Evolutionary conservation across 2,329 filamentous ascomycete species (phyloP), one percentile per base, ranked within the genome.

Genomic region (Talaromyces piceae): DNA sequence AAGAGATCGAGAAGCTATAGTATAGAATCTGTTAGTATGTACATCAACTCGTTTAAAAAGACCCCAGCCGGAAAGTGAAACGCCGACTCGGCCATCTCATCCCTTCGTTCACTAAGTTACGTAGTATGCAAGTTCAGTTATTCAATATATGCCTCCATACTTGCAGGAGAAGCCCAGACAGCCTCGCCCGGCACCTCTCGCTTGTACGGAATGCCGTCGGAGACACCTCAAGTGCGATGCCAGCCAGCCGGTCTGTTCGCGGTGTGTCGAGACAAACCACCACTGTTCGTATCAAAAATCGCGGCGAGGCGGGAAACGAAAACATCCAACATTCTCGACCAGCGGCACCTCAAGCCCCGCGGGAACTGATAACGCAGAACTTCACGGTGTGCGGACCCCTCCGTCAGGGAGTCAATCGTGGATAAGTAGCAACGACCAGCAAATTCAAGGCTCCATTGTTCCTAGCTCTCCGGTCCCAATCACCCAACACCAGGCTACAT

Each of bases 201-300:
- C 50, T 25, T 53, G 51, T 33, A 46, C 47, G 1, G 46, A 53
- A 41, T 53, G 47, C n/a, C 45, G 50, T 43, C 50, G 37, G 12
- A 45, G 25, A 39, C 50, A 52, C 27, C 45, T 52, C 18, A 52
- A 49, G 39, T 52, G 50, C 23, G 50, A 52, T 22, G 41, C 45
- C 9, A 30, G 41, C 20, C 20, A n/a, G 18, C 50, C 50, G 25
- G 16, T 41, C 12, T 52, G 50, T 30, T 28, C 50, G 6, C 50
- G 50, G n/a, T 52, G 50, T 27, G n/a, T 44, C 13, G 46, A 45
- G 22, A 20, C n/a, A 18, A 41, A 43, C 13, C 31, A 37, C 26
- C 39, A 28, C 2, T 52, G 50, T 26, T 33, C 37, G 13, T 52
- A 52, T 44, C 28, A 41, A 25, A 52, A 52, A 30, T 52, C 50